Evolutionary conservation across 2,329 filamentous ascomycete species (phyloP).

Genomic region (Albophoma yamanashiensis): DNA sequence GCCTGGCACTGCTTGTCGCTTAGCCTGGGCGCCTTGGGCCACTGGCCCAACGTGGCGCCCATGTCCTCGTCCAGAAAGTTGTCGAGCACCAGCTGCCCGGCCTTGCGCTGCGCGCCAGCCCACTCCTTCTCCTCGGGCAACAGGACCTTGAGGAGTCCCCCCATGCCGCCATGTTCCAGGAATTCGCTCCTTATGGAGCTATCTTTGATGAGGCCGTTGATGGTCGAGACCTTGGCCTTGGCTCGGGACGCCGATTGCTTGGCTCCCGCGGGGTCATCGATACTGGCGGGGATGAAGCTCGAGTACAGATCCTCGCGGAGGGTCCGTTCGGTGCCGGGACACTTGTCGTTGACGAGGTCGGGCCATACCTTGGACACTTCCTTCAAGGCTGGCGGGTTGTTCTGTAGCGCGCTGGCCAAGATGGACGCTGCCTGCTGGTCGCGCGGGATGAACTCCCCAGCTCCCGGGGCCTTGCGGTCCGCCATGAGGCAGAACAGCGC

Average conservation of each 20-base stretch:
- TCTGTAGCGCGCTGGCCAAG: conserved; percentile 48
- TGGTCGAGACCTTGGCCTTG: conserved; percentile 34
- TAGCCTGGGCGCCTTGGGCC: conserved; percentile 31
- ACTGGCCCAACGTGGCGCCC: conserved; percentile 46
- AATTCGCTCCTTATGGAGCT: conserved; percentile 43
- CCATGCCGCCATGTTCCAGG: conserved; percentile 41
- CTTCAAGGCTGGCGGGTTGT: conserved; percentile 51
- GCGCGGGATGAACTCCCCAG: conserved; percentile 19
- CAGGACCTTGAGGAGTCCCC: conserved; percentile 41
- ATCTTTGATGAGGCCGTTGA: conserved; percentile 47
- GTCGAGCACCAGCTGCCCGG: conserved; percentile 49
- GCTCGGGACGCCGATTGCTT: conserved; percentile 14
- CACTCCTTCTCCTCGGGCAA: conserved; percentile 34
- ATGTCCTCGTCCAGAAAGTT: conserved; percentile 57
- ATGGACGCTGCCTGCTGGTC: conserved; percentile 46
- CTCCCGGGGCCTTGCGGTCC: conserved; percentile 12
- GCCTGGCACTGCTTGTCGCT: conserved; percentile 25
- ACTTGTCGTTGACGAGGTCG: conserved; percentile 25
- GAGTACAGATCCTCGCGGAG: conserved; percentile 30
- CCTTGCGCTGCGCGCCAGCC: conserved; percentile 39
- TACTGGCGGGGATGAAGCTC: conserved; percentile 22
- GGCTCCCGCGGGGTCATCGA: conserved; percentile 10
- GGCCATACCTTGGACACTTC: conserved; percentile 40
- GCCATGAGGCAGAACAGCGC: conserved; percentile 47
- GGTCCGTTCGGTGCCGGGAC: conserved; percentile 16